Evolutionary conservation across 805 yeast genomes (phyloP).

Genomic region (baker's yeast (Saccharomyces cerevisiae)): DNA sequence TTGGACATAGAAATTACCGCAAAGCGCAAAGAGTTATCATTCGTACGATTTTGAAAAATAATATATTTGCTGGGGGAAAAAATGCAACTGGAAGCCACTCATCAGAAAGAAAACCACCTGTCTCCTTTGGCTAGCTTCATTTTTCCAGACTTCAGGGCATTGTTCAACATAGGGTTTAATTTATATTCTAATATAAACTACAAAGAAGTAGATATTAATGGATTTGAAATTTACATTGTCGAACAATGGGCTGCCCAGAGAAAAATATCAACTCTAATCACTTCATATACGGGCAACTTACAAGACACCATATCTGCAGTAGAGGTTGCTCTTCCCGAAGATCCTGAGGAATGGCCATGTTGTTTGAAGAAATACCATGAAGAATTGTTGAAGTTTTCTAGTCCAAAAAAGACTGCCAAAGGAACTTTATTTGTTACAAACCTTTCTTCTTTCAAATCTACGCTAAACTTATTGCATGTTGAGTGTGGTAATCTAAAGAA

Average conservation of each 20-base stretch:
- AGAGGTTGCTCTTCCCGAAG: constrained; percentile 43
- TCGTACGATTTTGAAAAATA: neutral
- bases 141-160: constrained; percentile 53
- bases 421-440: constrained; percentile 74
- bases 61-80: neutral
- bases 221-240: constrained; percentile 84
- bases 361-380: constrained; percentile 51
- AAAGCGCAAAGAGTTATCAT: neutral
- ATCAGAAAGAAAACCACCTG: neutral
- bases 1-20: neutral
- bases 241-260: constrained; percentile 91
- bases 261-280: constrained; percentile 54
- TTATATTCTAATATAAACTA: constrained; percentile 34
- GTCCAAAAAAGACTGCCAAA: constrained; percentile 52
- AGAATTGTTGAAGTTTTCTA: constrained; percentile 57
- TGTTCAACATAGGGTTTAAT: constrained; percentile 38
- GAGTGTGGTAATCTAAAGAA: constrained; percentile 48
- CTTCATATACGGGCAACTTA: constrained; percentile 79
- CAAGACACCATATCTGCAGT: constrained; percentile 56
- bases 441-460: constrained; percentile 70
- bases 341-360: constrained; percentile 29
- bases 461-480: constrained; percentile 61
- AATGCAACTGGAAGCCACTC: neutral
- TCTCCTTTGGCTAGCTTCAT: constrained; percentile 22
- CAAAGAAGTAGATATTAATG: constrained; percentile 45